Conservation (phyloP, 1,284 basidiomycete species). For the Volvariella volvacea region DNA sequence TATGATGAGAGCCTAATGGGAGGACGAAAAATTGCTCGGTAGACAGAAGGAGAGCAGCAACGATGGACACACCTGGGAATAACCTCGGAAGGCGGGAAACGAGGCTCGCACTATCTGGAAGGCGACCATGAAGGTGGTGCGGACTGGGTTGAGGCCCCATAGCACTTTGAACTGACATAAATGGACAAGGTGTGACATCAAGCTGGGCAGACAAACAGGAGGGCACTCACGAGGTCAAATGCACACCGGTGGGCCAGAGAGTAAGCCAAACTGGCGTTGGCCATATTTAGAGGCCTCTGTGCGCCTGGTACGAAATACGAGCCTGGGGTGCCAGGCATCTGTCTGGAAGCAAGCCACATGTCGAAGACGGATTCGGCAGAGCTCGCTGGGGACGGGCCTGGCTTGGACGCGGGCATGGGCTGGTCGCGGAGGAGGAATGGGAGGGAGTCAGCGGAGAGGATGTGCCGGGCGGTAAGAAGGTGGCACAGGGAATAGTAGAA, state of each 20-base stretch:
- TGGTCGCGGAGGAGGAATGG: slow-evolving; percentile 20
- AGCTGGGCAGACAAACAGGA: neutral
- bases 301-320: slow-evolving; percentile 55
- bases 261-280: slow-evolving; percentile 51
- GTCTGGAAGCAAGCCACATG: slow-evolving; percentile 60
- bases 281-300: slow-evolving; percentile 48
- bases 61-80: slow-evolving; percentile 52
- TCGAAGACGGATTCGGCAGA: slow-evolving; percentile 36
- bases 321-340: slow-evolving; percentile 33
- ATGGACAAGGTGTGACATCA: slow-evolving; percentile 7
- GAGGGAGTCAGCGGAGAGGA: slow-evolving; percentile 26
- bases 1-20: slow-evolving; percentile 58
- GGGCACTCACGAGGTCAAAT: slow-evolving; percentile 40
- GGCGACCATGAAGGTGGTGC: slow-evolving; percentile 57
- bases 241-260: slow-evolving; percentile 47
- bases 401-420: slow-evolving; percentile 16
- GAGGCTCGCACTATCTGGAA: slow-evolving; percentile 65
- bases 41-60: slow-evolving; percentile 9
- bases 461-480: slow-evolving; percentile 23
- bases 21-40: slow-evolving; percentile 14
- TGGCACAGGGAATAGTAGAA: slow-evolving; percentile 29
- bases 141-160: slow-evolving; percentile 59
- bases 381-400: slow-evolving; percentile 13
- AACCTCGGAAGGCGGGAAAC: slow-evolving; percentile 73
- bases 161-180: slow-evolving; percentile 36